Evolutionary conservation across 176 grass and related monocot genomes (phyloP).

Genomic region (Oryza meyeriana): DNA sequence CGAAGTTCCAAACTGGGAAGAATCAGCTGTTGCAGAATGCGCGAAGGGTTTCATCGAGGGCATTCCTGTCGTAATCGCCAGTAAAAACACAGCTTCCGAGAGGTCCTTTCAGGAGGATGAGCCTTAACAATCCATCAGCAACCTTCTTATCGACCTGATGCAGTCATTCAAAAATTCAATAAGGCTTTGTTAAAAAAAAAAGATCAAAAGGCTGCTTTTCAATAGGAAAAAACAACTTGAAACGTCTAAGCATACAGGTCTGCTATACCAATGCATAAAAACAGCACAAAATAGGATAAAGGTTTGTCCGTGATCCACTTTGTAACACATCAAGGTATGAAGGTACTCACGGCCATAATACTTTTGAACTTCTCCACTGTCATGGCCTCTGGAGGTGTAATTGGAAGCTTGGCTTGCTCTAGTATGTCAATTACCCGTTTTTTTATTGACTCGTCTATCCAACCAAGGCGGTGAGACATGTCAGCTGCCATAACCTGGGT

Average conservation of each 20-base stretch:
- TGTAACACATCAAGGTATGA: slow-evolving; percentile 16
- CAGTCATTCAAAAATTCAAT: slow-evolving; percentile 21
- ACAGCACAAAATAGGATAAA: neutral
- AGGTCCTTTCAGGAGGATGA: slow-evolving; percentile 88
- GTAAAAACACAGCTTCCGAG: slow-evolving; percentile 90
- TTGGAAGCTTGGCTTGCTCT: slow-evolving; percentile 73
- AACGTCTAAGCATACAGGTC: neutral
- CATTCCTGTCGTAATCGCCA: slow-evolving; percentile 76
- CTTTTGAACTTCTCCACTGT: slow-evolving; percentile 86
- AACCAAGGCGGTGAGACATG: slow-evolving; percentile 88
- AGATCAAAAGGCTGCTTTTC: too few relatives aligned
- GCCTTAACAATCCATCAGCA: slow-evolving; percentile 89
- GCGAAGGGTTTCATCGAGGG: slow-evolving; percentile 76
- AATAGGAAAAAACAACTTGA: neutral
- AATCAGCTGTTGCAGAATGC: slow-evolving; percentile 72
- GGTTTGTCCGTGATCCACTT: neutral
- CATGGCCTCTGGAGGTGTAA: slow-evolving; percentile 73
- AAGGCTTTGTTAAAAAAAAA: too few relatives aligned
- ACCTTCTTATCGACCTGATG: slow-evolving; percentile 97
- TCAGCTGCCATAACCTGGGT: slow-evolving; percentile 90
- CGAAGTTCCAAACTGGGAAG: neutral
- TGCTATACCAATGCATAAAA: neutral
- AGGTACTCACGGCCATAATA: slow-evolving; percentile 81
- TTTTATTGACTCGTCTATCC: slow-evolving; percentile 78
- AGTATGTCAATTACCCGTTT: slow-evolving; percentile 65